phyloP scores from a whole-genome alignment of 2,329 filamentous ascomycete genomes.

The Pyrenophora graminea region DNA sequence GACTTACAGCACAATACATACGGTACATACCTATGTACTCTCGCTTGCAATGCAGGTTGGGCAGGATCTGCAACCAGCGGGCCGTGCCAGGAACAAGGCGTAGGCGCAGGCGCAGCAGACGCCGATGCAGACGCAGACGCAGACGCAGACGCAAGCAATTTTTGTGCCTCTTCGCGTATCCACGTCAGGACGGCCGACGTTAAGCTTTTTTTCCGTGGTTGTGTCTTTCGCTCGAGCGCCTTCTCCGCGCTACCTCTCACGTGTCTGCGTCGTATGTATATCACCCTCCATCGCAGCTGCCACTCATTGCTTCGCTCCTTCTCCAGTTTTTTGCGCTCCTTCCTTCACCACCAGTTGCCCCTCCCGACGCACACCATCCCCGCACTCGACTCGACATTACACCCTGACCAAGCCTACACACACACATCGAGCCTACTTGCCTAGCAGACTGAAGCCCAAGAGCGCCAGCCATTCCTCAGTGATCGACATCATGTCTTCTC shows the following conservation, averaged over 20 bases:
- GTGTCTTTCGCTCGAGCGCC: not conserved
- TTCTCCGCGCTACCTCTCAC: not conserved
- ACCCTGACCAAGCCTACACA: too few relatives aligned
- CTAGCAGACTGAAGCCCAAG: not conserved
- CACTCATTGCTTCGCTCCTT: conserved; percentile 1
- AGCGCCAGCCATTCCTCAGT: not conserved
- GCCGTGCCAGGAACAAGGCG: conserved; percentile 22
- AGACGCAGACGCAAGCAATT: conserved; percentile 6
- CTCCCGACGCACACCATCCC: too few relatives aligned
- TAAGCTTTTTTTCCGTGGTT: not conserved
- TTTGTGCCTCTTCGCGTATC: conserved; percentile 12
- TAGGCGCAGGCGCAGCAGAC: not conserved
- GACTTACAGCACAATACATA: not conserved
- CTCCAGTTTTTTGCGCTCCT: conserved; percentile 1
- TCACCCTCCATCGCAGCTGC: conserved; percentile 2
- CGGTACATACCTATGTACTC: not conserved
- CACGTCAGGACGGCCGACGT: conserved; percentile 3
- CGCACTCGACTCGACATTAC: too few relatives aligned
- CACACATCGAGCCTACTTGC: too few relatives aligned
- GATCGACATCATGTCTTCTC: conserved; percentile 35
- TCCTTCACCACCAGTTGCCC: not conserved
- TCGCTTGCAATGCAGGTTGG: conserved; percentile 7
- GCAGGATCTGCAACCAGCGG: conserved; percentile 20
- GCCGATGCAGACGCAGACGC: too few relatives aligned
- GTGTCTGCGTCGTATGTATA: not conserved